These are phyloP conservation scores for Fusarium austroafricanum DNA, from an alignment of 2,329 filamentous ascomycete species.

Conservation along the genomic window DNA sequence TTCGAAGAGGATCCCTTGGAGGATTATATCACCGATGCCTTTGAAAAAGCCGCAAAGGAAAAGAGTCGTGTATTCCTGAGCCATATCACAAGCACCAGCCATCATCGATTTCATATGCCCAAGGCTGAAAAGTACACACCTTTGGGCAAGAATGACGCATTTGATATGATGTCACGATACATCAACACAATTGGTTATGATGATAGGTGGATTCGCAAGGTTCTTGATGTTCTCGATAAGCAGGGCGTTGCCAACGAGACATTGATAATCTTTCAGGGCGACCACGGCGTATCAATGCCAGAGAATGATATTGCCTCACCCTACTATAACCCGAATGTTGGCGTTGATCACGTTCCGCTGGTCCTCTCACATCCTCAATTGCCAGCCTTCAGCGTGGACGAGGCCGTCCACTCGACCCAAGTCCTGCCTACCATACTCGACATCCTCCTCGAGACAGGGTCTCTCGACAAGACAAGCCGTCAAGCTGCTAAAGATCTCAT, in stretches of 20 bases:
- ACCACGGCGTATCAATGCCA: constrained; percentile 50
- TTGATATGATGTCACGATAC: constrained; percentile 48
- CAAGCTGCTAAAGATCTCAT: constrained; percentile 42
- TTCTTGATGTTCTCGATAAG: constrained; percentile 47
- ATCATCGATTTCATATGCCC: constrained; percentile 50
- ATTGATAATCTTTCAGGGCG: constrained; percentile 48
- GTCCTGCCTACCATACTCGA: constrained; percentile 51
- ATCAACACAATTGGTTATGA: constrained; percentile 49
- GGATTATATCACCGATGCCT: constrained; percentile 49
- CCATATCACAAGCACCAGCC: constrained; percentile 52
- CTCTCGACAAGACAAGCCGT: constrained; percentile 38
- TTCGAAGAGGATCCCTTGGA: constrained; percentile 48
- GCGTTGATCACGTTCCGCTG: constrained; percentile 47
- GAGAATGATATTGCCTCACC: constrained; percentile 48
- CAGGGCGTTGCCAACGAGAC: constrained; percentile 50
- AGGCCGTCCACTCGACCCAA: constrained; percentile 46
- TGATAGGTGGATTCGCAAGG: constrained; percentile 48
- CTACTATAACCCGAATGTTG: constrained; percentile 50
- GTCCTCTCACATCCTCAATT: constrained; percentile 49
- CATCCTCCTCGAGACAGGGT: constrained; percentile 48
- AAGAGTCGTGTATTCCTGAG: constrained; percentile 50
- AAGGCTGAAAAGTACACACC: constrained; percentile 43
- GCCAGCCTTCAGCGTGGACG: constrained; percentile 44
- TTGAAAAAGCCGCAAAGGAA: constrained; percentile 45
- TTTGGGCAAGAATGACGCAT: constrained; percentile 33